Conservation (phyloP, 2,329 filamentous ascomycete species). For the Aspergillus quadricinctus region DNA sequence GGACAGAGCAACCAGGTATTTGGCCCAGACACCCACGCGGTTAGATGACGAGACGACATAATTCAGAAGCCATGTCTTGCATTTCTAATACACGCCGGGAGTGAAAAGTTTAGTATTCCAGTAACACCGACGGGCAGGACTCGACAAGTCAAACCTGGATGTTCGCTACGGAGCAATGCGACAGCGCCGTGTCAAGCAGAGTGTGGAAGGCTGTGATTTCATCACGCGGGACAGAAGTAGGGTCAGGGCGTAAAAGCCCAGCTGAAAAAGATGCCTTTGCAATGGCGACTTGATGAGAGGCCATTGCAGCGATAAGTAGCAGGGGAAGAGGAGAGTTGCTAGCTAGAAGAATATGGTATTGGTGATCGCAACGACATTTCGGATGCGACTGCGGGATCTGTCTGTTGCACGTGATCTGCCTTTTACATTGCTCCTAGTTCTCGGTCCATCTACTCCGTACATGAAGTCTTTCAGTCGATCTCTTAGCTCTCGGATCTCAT, state of each 20-base stretch:
- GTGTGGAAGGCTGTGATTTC: slow-evolving; percentile 66
- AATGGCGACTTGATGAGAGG: slow-evolving; percentile 67
- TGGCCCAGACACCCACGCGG: slow-evolving; percentile 65
- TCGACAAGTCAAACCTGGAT: slow-evolving; percentile 72
- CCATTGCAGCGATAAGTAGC: slow-evolving; percentile 43
- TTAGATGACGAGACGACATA: slow-evolving; percentile 65
- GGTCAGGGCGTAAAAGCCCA: slow-evolving; percentile 68
- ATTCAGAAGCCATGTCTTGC: slow-evolving; percentile 78
- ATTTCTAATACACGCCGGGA: slow-evolving; percentile 57
- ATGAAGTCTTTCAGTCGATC: not conserved
- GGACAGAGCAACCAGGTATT: slow-evolving; percentile 68
- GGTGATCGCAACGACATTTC: not conserved
- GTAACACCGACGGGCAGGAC: slow-evolving; percentile 21
- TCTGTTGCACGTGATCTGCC: not conserved
- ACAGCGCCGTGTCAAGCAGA: slow-evolving; percentile 60
- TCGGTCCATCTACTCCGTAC: not conserved
- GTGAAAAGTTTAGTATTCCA: slow-evolving; percentile 33
- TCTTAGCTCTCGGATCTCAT: too few relatives aligned
- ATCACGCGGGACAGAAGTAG: slow-evolving; percentile 62
- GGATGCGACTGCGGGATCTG: not conserved
- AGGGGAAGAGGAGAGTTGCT: not conserved
- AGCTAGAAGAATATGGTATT: not conserved
- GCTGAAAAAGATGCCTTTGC: slow-evolving; percentile 75
- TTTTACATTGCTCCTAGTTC: not conserved
- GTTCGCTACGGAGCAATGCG: slow-evolving; percentile 72